Conservation (phyloP, 2,329 filamentous ascomycete species). For the Dactylellina sp. region DNA sequence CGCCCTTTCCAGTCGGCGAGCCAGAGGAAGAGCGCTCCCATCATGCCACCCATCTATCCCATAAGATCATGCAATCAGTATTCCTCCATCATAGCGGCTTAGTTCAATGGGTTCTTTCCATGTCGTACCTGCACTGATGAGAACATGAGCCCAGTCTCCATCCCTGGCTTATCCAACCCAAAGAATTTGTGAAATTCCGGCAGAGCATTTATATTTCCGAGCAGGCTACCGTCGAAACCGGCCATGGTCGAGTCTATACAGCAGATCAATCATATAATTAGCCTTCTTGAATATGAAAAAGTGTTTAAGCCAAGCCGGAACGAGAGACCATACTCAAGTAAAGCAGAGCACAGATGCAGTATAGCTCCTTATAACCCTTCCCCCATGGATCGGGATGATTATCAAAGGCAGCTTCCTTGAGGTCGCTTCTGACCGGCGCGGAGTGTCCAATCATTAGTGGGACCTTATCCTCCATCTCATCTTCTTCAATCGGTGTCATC, state of each 20-base stretch:
- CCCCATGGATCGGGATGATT: conserved; percentile 56
- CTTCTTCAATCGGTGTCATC: conserved; percentile 54
- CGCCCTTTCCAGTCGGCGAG: conserved; percentile 69
- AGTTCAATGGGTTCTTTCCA: neutral
- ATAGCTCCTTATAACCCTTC: conserved; percentile 55
- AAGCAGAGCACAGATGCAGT: conserved; percentile 46
- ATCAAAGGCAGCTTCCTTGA: conserved; percentile 53
- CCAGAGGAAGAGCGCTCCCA: conserved; percentile 68
- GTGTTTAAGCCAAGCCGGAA: neutral
- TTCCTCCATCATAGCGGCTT: conserved; percentile 61
- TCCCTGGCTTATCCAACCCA: conserved; percentile 66
- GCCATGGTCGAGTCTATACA: conserved; percentile 67
- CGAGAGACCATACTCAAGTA: conserved; percentile 36
- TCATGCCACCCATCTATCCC: conserved; percentile 67
- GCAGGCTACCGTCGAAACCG: conserved; percentile 71
- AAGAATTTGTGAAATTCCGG: conserved; percentile 68
- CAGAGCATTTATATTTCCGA: conserved; percentile 70
- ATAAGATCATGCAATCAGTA: conserved; percentile 5
- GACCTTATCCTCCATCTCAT: conserved; percentile 55
- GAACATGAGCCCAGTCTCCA: conserved; percentile 66
- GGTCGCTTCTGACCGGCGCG: conserved; percentile 34
- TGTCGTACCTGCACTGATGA: conserved; percentile 51
- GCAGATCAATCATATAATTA: neutral
- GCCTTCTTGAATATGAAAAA: neutral
- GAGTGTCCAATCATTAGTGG: conserved; percentile 46